Evolutionary conservation across 805 yeast species (phyloP), one percentile per base, ranked within the genome.

Genomic region (Wickerhamiella shivajii): DNA sequence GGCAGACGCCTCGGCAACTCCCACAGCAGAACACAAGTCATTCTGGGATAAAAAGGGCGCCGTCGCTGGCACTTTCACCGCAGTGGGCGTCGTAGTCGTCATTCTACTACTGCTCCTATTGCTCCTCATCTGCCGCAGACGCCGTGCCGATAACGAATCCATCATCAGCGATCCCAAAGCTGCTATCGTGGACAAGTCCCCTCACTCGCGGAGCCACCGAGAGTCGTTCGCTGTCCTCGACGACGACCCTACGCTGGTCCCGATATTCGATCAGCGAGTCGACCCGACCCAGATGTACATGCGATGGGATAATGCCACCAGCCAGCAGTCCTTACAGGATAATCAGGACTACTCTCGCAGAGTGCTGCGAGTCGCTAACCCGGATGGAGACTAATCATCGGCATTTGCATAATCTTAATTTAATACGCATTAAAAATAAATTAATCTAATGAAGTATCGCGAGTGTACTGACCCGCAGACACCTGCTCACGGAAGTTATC

Each of bases 41-140:
- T 81, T 76, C 49, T 81, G 77, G 63, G 62, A 65, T 37, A 59
- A 70, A 29, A 69, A 69, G 29, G 92, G 87, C 0, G 77, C 76
- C 49, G 90, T 81, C 1, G 92, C 85, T 0, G 94, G 92, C 3
- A 77, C 83, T 0, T 81, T 81, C 55, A 71, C 77, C 2, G 84
- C 69, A 0, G 90, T 81, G 12, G 93, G 85, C 1, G 45, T 81
- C 1, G 73, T 74, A 1, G 67, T 57, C 1, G 44, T 69, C 0
- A 63, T 63, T 1, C 30, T 73, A 1, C 31, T 75, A 1, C 44
- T 56, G 0, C 56, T 61, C 1, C 39, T 75, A 2, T 25, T 69
- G 9, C 66, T 65, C 46, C 57, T 67, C 56, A 52, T 64, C 23
- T 40, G 60, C 22, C 44, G 59, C 50, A 33, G 50, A 46, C 35